Evolutionary conservation across 768 basidiomycete genomes (phyloP).

Genomic region (Sporobolomyces roseus): DNA sequence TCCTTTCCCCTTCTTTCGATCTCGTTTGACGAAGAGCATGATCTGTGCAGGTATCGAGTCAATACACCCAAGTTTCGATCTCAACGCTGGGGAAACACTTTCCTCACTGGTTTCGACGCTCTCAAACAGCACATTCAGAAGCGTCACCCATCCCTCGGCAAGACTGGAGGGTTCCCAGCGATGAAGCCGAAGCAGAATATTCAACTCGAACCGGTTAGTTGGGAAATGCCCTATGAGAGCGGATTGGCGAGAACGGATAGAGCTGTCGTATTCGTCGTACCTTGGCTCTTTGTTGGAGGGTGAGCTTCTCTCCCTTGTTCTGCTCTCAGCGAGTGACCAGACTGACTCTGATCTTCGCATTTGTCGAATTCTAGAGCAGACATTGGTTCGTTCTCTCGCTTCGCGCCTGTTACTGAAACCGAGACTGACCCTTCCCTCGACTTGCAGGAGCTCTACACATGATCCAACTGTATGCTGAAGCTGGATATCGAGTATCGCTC

Average conservation of each 20-base stretch:
- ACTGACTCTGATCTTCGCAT: too few species aligned
- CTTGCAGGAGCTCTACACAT: conserved; percentile 38
- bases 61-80: conserved; percentile 35
- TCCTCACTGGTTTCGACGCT: conserved; percentile 25
- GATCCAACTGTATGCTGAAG: conserved; percentile 37
- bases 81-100: conserved; percentile 40
- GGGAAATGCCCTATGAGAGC: conserved; percentile 32
- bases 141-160: conserved; percentile 21
- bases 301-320: conserved; percentile 11
- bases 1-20: not conserved
- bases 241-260: conserved; percentile 20
- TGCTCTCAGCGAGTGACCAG: too few species aligned
- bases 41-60: conserved; percentile 37
- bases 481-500: conserved; percentile 41
- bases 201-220: conserved; percentile 34
- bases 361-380: not conserved
- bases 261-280: conserved; percentile 37
- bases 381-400: not conserved
- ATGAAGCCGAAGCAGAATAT: conserved; percentile 17
- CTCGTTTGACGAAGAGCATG: not conserved
- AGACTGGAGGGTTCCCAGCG: conserved; percentile 6
- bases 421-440: not conserved
- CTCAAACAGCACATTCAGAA: conserved; percentile 31
- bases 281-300: conserved; percentile 40
- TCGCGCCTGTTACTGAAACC: not conserved